These are phyloP conservation scores for Diplocarpon mali DNA, from an alignment of 2,329 filamentous ascomycete species.

Conservation along the genomic window DNA sequence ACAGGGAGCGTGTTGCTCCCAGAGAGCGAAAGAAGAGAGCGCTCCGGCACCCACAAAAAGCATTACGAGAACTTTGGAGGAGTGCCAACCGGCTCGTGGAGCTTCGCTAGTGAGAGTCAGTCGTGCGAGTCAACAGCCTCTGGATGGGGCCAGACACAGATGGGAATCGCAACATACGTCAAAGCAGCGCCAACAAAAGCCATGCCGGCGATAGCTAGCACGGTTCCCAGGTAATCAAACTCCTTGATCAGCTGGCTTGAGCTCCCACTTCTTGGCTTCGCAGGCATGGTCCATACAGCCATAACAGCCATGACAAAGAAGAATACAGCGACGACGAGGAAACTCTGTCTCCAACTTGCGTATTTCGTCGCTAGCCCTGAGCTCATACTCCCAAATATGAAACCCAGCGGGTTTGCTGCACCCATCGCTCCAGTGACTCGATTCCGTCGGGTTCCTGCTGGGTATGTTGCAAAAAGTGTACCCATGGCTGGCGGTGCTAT, in stretches of 20 bases:
- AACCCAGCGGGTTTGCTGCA: conserved; percentile 32
- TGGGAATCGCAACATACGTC: conserved; percentile 15
- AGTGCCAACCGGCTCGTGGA: conserved; percentile 48
- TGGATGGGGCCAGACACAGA: not conserved
- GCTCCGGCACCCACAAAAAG: conserved; percentile 47
- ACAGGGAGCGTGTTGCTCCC: conserved; percentile 43
- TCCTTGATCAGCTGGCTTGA: conserved; percentile 2
- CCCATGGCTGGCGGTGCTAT: conserved; percentile 54
- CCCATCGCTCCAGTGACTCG: conserved; percentile 51
- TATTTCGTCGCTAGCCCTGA: conserved; percentile 50
- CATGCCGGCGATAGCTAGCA: conserved; percentile 16
- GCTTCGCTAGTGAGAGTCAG: conserved; percentile 11
- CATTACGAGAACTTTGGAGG: conserved; percentile 49
- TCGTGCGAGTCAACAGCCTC: not conserved
- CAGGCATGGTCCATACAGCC: conserved; percentile 51
- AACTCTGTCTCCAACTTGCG: conserved; percentile 52
- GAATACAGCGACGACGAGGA: conserved; percentile 51
- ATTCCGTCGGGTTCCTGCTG: conserved; percentile 48
- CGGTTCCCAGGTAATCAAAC: conserved; percentile 22
- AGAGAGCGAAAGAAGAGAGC: conserved; percentile 46
- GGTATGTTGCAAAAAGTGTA: conserved; percentile 52
- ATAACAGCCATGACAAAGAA: conserved; percentile 48
- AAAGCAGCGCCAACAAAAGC: conserved; percentile 17
- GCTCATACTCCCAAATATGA: conserved; percentile 40
- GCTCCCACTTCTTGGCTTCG: conserved; percentile 33